Base-by-base conservation (phyloP, 768 basidiomycete genomes). In the Termitomyces sp. region DNA sequence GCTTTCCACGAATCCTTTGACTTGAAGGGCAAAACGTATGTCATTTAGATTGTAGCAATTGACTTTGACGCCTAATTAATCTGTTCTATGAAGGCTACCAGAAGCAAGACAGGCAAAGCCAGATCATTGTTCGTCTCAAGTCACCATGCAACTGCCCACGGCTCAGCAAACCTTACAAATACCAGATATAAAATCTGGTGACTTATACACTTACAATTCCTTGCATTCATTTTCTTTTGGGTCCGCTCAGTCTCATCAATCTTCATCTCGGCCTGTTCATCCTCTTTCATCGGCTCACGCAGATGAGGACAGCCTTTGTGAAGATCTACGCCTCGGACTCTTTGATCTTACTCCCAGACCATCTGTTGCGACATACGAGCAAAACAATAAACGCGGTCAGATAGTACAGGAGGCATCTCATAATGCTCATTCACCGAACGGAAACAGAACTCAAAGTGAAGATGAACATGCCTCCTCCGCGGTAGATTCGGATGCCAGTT, bases 341-440 rank as follows among this genome's bases (percentile, higher is more conserved):
- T 69, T 72, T 36, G 80, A 82, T 65, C 75, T 76, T 34, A 82
- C 81, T 5, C 81, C 81, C 47, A 74, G 81, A 24, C 80, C 79
- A 3, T 81, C 80, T 36, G 73, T 82, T 36, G 73, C 74, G 42
- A 67, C 67, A n/a, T 64, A 68, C 53, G 56, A 57, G 36, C 64
- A 61, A 55, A 49, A 39, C 44, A 31, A 58, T 51, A 59, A 65
- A 54, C 68, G 66, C 62, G 68, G 65, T 68, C 68, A 70, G 71
- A 64, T 71, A 64, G 64, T 70, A 65, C 73, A 71, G 59, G 60
- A 46, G 57, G 61, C 26, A 32, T 57, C 64, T 27, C 42, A 50
- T 14, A 46, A 31, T 32, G 39, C 37, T 27, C 51, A 44, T 31
- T 29, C 48, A 54, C 44, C 48, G 4, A 43, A 56, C 53, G 44